Evolutionary conservation across 345 rosid species (phyloP).

Genomic region (Gossypium thurberi): DNA sequence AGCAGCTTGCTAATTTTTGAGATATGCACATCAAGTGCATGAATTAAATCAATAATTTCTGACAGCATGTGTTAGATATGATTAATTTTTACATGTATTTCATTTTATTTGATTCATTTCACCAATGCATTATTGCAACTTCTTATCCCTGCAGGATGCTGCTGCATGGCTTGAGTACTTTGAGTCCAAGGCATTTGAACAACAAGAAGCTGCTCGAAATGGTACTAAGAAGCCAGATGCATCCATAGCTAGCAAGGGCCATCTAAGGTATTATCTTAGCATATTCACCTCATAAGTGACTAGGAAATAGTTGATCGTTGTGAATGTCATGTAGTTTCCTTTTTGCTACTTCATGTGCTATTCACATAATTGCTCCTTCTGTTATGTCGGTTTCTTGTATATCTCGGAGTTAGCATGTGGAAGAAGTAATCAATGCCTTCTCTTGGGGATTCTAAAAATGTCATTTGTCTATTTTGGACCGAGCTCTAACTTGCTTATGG

Average conservation of each 20-base stretch:
- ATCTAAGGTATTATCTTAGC: constrained; percentile 59
- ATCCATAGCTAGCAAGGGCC: constrained; percentile 99
- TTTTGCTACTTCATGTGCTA: background rate
- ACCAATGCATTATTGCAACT: background rate
- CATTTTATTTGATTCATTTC: background rate
- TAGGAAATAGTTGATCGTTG: constrained; percentile 2
- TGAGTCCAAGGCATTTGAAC: constrained; percentile 95
- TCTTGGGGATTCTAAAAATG: too few relatives aligned
- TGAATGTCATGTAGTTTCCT: background rate
- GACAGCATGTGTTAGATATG: background rate
- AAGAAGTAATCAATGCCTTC: background rate
- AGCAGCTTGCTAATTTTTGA: background rate
- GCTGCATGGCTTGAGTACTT: constrained; percentile 99
- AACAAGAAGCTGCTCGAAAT: constrained; percentile 97
- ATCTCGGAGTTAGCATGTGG: background rate
- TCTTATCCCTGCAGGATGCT: constrained; percentile 66
- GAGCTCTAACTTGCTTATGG: background rate
- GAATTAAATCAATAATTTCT: background rate
- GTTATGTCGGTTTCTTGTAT: constrained; percentile 2
- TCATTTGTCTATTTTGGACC: background rate
- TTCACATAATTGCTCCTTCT: background rate
- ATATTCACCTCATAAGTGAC: background rate
- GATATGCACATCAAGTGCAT: background rate
- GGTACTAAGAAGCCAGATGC: constrained; percentile 98
- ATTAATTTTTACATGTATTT: background rate